These are phyloP conservation scores for Debaryomyces fabryi DNA, from an alignment of 1,139 yeast genomes.

Conservation along the genomic window DNA sequence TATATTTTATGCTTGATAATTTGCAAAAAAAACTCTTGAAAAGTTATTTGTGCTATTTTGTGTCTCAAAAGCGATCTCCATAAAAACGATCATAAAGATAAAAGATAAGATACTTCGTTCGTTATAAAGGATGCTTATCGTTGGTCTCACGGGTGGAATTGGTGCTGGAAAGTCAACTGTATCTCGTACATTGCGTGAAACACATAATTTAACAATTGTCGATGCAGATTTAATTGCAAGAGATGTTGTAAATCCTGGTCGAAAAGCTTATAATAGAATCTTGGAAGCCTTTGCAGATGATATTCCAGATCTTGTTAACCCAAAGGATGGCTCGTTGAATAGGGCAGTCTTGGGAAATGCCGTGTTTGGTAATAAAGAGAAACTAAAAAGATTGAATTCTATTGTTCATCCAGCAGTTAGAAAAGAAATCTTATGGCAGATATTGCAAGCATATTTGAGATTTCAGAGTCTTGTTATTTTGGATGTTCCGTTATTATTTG, in stretches of 20 bases:
- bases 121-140: slow-evolving; percentile 63
- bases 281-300: slow-evolving; percentile 58
- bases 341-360: slow-evolving; percentile 75
- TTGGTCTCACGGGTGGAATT: slow-evolving; percentile 96
- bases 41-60: slow-evolving; percentile 4
- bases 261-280: slow-evolving; percentile 66
- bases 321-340: slow-evolving; percentile 56
- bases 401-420: slow-evolving; percentile 92
- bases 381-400: slow-evolving; percentile 59
- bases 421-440: slow-evolving; percentile 60
- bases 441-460: slow-evolving; percentile 57
- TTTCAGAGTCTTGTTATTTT: slow-evolving; percentile 62
- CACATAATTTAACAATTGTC: slow-evolving; percentile 60
- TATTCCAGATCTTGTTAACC: slow-evolving; percentile 56
- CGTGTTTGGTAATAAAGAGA: slow-evolving; percentile 70
- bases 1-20: not conserved
- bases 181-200: slow-evolving; percentile 56
- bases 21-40: slow-evolving; percentile 1
- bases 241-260: slow-evolving; percentile 82
- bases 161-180: slow-evolving; percentile 96
- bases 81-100: not conserved
- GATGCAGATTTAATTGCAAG: slow-evolving; percentile 93
- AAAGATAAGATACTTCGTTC: not conserved
- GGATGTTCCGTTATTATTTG: slow-evolving; percentile 91
- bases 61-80: not conserved